Base-by-base conservation (phyloP, 2,329 filamentous ascomycete species). In the Diaporthe sp. region DNA sequence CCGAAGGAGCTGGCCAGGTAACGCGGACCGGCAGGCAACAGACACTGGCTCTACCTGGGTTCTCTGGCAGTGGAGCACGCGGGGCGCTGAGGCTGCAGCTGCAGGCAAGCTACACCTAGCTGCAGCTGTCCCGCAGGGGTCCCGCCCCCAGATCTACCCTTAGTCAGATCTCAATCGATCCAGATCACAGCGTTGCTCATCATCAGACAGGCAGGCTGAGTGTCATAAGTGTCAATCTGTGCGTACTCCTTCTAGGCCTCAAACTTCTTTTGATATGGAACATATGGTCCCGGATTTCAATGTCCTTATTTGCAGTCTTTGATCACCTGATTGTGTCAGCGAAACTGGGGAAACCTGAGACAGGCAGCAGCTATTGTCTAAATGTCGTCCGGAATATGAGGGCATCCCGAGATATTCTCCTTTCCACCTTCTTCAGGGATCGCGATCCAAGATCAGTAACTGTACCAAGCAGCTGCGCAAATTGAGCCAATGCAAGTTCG, bases 1-100 rank as follows among this genome's bases (percentile, higher is more conserved):
- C 65, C 65, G 65, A 69, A 13, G 49, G 15, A 69, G 65, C 65
- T 69, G 65, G 46, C 65, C 65, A 69, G 65, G 65, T 53, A 53
- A 68, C 46, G 31, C 34, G 4, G n/a, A 28, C 49, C 49, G 65
- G 65, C 65, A 69, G 49, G 65, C 65, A 69, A 68, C 34, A 39
- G 22, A 49, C 19, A 12, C 44, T n/a, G 44, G 44, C 31, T 17
- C 46, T 28, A 4, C 59, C n/a, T 28, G 3, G 17, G n/a, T 10
- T 28, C 31, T 51, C 31, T 25, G 28, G 1, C 13, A 7, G 62
- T 68, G 62, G 46, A 68, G 62, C 62, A 68, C 13, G 62, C 46
- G 62, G 62, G 62, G 62, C 46, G 25, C 46, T 19, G 31, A 12
- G 28, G 46, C 42, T 68, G 62, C 17, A 22, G 61, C 61, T 34